Evolutionary conservation across 2,329 filamentous ascomycete species (phyloP).

Genomic region (Trichoderma guizhouense): DNA sequence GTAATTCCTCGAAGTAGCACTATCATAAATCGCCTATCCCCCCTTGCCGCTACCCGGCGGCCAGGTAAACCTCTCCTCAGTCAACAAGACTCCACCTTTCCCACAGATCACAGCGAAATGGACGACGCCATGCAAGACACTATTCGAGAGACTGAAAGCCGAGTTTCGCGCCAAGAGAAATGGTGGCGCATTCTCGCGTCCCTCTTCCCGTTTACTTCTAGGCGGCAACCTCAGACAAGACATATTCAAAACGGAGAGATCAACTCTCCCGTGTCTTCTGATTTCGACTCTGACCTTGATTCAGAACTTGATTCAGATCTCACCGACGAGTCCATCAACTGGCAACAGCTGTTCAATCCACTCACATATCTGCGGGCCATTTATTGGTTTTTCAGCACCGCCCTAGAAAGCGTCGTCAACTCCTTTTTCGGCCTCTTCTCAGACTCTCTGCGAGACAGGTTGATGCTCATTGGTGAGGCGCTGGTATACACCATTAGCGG

Average conservation of each 20-base stretch:
- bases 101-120: slow-evolving; percentile 23
- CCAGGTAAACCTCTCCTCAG: neutral
- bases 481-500: neutral
- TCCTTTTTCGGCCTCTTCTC: slow-evolving; percentile 20
- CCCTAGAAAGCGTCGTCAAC: slow-evolving; percentile 23
- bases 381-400: slow-evolving; percentile 24
- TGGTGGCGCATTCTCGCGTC: slow-evolving; percentile 25
- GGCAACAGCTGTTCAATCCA: slow-evolving; percentile 30
- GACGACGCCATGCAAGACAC: slow-evolving; percentile 26
- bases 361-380: slow-evolving; percentile 30
- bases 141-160: slow-evolving; percentile 21
- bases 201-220: neutral
- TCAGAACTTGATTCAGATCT: slow-evolving; percentile 21
- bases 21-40: neutral
- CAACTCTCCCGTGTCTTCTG: neutral
- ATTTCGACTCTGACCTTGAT: neutral
- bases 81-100: neutral
- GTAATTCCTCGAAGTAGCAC: neutral
- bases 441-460: slow-evolving; percentile 5
- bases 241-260: neutral
- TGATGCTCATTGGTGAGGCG: slow-evolving; percentile 13
- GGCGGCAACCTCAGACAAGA: neutral
- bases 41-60: neutral
- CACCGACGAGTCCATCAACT: slow-evolving; percentile 23
- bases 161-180: slow-evolving; percentile 7